A percentile compares a stretch with the other conserved stretches of the same genome.
These are phyloP conservation scores for Colletotrichum aenigma DNA, from an alignment of 2,329 filamentous ascomycete species.

Conservation along the genomic window DNA sequence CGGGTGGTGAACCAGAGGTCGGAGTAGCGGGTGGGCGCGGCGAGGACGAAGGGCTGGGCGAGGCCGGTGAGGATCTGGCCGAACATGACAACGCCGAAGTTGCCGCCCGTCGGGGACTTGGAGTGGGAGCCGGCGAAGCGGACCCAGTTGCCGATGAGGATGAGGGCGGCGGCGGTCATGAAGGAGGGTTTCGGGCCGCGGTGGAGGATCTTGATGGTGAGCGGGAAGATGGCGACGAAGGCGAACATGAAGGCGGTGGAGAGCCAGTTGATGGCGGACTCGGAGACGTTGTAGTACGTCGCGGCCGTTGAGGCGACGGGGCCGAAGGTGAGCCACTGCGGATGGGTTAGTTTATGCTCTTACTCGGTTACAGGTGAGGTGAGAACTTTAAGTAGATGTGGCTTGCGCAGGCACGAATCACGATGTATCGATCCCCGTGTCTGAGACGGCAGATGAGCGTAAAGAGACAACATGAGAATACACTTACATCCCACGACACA, in stretches of 20 bases:
- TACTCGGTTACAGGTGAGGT: neutral
- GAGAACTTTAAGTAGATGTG: neutral
- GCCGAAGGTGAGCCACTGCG: slow-evolving; percentile 89
- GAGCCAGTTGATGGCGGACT: slow-evolving; percentile 89
- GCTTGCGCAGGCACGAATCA: neutral
- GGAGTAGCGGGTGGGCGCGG: slow-evolving; percentile 87
- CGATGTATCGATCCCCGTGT: neutral
- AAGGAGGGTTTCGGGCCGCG: slow-evolving; percentile 81
- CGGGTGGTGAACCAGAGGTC: slow-evolving; percentile 92
- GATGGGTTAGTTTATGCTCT: neutral
- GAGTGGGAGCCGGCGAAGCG: slow-evolving; percentile 73
- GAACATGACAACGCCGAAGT: slow-evolving; percentile 81
- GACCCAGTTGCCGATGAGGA: slow-evolving; percentile 89
- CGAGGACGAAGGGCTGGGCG: slow-evolving; percentile 89
- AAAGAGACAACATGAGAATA: neutral
- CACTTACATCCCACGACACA: slow-evolving; percentile 91
- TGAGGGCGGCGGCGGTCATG: slow-evolving; percentile 71
- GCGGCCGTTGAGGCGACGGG: slow-evolving; percentile 79
- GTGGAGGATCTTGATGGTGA: slow-evolving; percentile 79
- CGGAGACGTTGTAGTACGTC: slow-evolving; percentile 74
- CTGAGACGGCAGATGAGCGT: neutral
- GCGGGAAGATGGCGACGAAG: slow-evolving; percentile 75
- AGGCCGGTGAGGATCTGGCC: slow-evolving; percentile 91
- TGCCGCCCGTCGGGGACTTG: slow-evolving; percentile 53
- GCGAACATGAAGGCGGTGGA: slow-evolving; percentile 87